These are phyloP conservation scores for Hemileia vastatrix DNA, from an alignment of 1,284 basidiomycete species.

Conservation along the genomic window DNA sequence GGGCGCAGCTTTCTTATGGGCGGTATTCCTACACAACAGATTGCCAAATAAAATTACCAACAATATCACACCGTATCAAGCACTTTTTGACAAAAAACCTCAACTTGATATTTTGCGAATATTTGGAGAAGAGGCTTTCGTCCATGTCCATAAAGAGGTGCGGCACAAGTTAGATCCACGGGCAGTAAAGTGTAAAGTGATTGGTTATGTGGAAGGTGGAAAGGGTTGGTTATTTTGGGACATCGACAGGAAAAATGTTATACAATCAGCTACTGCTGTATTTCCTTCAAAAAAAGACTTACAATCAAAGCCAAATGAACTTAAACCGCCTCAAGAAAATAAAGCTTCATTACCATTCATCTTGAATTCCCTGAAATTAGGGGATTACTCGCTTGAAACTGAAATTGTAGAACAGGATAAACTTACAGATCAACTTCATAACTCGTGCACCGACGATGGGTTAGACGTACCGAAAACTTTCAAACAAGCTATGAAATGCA, in stretches of 20 bases:
- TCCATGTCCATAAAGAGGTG: constrained; percentile 2
- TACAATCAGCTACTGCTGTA: not conserved
- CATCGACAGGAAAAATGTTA: not conserved
- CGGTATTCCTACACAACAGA: not conserved
- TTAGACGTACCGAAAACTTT: too few relatives aligned
- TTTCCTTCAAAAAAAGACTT: too few relatives aligned
- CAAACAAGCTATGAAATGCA: too few relatives aligned
- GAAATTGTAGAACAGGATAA: not conserved
- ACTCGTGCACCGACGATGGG: too few relatives aligned
- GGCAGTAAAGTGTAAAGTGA: not conserved
- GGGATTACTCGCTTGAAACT: not conserved
- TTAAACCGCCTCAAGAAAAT: too few relatives aligned
- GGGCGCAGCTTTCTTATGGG: not conserved
- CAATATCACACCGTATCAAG: not conserved
- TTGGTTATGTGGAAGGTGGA: not conserved
- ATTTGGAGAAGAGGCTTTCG: not conserved
- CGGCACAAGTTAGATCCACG: not conserved
- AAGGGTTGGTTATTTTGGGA: constrained; percentile 10
- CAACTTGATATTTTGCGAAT: not conserved
- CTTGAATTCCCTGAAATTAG: not conserved
- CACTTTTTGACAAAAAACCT: not conserved
- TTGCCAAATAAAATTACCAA: constrained; percentile 1
- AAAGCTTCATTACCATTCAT: not conserved
- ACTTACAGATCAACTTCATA: not conserved
- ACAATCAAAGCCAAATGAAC: too few relatives aligned